Percentiles rank a stretch among this genome's conserved stretches.
phyloP scores from a whole-genome alignment of 495 filamentous ascomycete species.

The Podospora didyma region DNA sequence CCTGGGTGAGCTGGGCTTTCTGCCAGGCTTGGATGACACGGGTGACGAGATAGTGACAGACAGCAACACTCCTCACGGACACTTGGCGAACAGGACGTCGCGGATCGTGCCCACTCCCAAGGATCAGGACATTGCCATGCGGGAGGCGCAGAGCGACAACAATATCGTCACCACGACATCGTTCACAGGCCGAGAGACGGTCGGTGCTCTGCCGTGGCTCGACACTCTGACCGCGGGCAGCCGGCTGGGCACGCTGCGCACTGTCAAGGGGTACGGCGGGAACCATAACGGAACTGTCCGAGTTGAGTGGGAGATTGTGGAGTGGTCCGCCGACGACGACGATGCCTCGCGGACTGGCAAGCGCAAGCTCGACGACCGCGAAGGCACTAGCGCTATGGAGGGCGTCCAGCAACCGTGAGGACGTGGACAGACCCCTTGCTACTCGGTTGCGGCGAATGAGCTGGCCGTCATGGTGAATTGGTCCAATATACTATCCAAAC shows the following conservation, averaged over 20 bases:
- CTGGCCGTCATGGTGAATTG: not conserved
- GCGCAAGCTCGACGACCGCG: slow-evolving; percentile 48
- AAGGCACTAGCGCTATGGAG: slow-evolving; percentile 19
- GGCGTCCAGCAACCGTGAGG: slow-evolving; percentile 9
- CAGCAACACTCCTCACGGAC: not conserved
- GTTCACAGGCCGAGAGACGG: slow-evolving; percentile 26
- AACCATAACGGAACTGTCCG: slow-evolving; percentile 55
- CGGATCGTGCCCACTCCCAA: not conserved
- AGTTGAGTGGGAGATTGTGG: slow-evolving; percentile 81
- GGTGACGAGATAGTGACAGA: slow-evolving; percentile 35
- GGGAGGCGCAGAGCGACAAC: slow-evolving; percentile 5
- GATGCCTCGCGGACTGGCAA: slow-evolving; percentile 45
- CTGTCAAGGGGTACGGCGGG: slow-evolving; percentile 51
- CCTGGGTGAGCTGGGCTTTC: slow-evolving; percentile 63
- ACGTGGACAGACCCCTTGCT: not conserved
- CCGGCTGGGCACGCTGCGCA: slow-evolving; percentile 60
- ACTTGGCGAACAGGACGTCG: not conserved
- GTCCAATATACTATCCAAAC: too few relatives aligned
- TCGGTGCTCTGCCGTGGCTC: slow-evolving; percentile 71
- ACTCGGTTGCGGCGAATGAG: not conserved
- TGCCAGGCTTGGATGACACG: slow-evolving; percentile 43
- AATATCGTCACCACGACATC: slow-evolving; percentile 6
- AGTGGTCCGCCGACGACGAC: slow-evolving; percentile 63
- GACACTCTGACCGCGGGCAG: slow-evolving; percentile 75
- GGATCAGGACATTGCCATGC: slow-evolving; percentile 9